These are phyloP conservation scores for Penicillium ucsense DNA, from an alignment of 495 filamentous ascomycete genomes.

Conservation along the genomic window DNA sequence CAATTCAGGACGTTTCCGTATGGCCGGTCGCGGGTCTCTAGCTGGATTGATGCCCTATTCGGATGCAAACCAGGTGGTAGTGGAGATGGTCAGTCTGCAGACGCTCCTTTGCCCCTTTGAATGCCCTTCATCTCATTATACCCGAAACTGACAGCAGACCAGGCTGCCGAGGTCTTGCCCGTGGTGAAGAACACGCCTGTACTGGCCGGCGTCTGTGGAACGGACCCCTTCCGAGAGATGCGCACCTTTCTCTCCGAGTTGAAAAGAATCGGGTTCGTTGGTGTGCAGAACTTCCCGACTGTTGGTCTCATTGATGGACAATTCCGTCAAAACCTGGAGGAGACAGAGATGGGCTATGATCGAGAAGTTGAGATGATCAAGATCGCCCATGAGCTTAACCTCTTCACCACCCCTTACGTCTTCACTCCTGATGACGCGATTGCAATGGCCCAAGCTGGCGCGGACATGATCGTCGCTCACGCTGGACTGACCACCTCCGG, in stretches of 20 bases:
- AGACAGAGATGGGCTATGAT: slow-evolving; percentile 60
- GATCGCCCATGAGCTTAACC: slow-evolving; percentile 42
- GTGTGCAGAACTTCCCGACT: slow-evolving; percentile 66
- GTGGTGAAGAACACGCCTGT: slow-evolving; percentile 51
- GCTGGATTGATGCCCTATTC: slow-evolving; percentile 65
- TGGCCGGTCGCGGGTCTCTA: slow-evolving; percentile 62
- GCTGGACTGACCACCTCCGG: slow-evolving; percentile 59
- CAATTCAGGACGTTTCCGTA: slow-evolving; percentile 63
- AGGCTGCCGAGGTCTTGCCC: slow-evolving; percentile 50
- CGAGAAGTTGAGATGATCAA: slow-evolving; percentile 56
- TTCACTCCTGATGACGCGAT: slow-evolving; percentile 50
- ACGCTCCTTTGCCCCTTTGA: background rate
- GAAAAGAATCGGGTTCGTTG: slow-evolving; percentile 49
- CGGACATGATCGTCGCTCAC: slow-evolving; percentile 60
- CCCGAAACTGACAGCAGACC: background rate
- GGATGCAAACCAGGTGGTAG: slow-evolving; percentile 58
- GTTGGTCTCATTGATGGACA: slow-evolving; percentile 61
- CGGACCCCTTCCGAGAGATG: slow-evolving; percentile 55
- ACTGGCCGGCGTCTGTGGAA: slow-evolving; percentile 57
- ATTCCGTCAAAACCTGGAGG: slow-evolving; percentile 57
- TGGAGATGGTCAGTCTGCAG: slow-evolving; percentile 47
- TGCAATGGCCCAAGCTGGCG: slow-evolving; percentile 52
- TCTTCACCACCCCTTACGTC: slow-evolving; percentile 61
- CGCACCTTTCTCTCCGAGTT: slow-evolving; percentile 47
- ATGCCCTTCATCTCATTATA: background rate